Conservation (phyloP, 495 filamentous ascomycete genomes). For the Penicilliopsis zonata region DNA sequence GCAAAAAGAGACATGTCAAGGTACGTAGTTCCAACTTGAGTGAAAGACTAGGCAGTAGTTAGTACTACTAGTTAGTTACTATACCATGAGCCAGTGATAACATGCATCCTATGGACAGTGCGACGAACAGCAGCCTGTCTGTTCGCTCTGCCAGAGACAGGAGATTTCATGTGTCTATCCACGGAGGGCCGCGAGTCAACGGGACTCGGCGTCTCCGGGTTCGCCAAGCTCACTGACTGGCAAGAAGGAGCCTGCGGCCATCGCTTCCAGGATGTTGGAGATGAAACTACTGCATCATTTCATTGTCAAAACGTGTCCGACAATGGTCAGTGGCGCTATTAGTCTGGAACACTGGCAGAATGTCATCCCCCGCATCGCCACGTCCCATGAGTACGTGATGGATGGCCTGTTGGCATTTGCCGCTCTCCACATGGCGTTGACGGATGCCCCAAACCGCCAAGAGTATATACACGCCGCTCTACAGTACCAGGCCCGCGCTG, state of each 20-base stretch:
- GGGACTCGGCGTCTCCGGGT: slow-evolving; percentile 10
- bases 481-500: slow-evolving; percentile 24
- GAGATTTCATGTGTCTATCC: slow-evolving; percentile 27
- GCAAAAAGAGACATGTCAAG: slow-evolving; percentile 29
- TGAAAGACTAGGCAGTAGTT: neutral
- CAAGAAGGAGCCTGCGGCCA: slow-evolving; percentile 4
- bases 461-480: slow-evolving; percentile 22
- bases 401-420: slow-evolving; percentile 32
- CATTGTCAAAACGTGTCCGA: slow-evolving; percentile 20
- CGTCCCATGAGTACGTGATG: slow-evolving; percentile 29
- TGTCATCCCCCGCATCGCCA: slow-evolving; percentile 31
- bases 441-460: slow-evolving; percentile 16
- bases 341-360: slow-evolving; percentile 26
- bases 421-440: slow-evolving; percentile 8
- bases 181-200: slow-evolving; percentile 10
- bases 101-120: slow-evolving; percentile 15
- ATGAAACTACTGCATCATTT: slow-evolving; percentile 30
- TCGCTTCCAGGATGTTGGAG: slow-evolving; percentile 22
- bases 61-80: neutral
- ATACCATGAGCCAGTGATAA: neutral
- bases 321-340: slow-evolving; percentile 15
- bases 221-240: slow-evolving; percentile 11
- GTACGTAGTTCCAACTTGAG: slow-evolving; percentile 7
- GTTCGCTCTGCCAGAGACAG: slow-evolving; percentile 24
- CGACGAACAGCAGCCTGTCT: slow-evolving; percentile 22